Evolutionary conservation across 2,329 filamentous ascomycete genomes (phyloP), one percentile per base, ranked within the genome.

Genomic region (Scedosporium apiospermum): DNA sequence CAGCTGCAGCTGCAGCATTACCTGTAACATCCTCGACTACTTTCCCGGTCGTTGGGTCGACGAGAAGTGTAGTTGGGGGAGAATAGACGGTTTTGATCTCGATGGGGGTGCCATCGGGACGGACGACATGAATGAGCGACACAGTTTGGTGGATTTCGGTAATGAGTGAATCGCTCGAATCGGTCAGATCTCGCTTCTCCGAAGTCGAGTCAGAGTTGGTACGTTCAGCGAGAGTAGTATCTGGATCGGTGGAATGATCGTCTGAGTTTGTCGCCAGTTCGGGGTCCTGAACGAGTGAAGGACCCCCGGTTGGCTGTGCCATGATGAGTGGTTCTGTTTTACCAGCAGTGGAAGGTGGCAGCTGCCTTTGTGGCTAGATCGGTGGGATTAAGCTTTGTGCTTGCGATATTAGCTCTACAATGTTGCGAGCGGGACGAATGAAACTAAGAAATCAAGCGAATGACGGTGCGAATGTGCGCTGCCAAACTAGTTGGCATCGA

Each of bases 61-160:
- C 61, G 10, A 58, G 42, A 16, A 59, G 26, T 16, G 55, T 63
- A 26, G 34, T 30, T 4, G 57, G 61, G 14, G 44, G 12, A 30
- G 61, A 58, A 57, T 55, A 63, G 16, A 55, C 23, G 38, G 82
- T 84, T 63, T 76, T 71, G 23, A 78, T 69, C 60, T 75, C 71
- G 57, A 82, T 68, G 58, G 78, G 73, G 30, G 73, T 75, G 65
- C 82, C 82, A 55, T 71, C 69, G 57, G 72, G 72, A 71, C 84
- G 80, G 65, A 84, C 77, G 65, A 81, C 68, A 66, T 84, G 78
- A 62, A 85, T 71, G 69, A 85, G 74, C 27, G 81, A 82, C 65
- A 85, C 72, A 67, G 82, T 85, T 70, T 83, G 77, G 61, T 83
- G 74, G 68, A 85, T 74, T 64, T 74, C 72, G 14, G 76, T 79